Evolutionary conservation across 2,329 filamentous ascomycete genomes (phyloP), one percentile per base, ranked within the genome.

Genomic region (Gaeumannomyces sp.): DNA sequence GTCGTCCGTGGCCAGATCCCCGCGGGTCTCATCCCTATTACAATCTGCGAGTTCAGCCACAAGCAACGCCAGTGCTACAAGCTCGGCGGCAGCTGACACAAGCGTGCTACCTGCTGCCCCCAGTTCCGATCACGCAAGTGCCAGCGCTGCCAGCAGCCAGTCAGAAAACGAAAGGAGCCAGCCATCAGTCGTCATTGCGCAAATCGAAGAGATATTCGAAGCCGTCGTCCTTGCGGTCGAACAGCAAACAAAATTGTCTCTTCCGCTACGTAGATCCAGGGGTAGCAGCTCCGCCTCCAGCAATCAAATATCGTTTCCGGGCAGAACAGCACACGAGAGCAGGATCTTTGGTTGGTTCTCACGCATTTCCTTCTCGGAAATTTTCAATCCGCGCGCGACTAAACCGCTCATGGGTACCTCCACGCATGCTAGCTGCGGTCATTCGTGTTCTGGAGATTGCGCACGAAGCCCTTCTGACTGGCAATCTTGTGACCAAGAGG

Each of bases 401-500:
- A 53, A n/a, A 8, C 22, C 22, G 13, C 35, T 38, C 28, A 56
- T 8, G n/a, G 4, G 25, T 14, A 14, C 31, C 14, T 31, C 29
- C 4, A 31, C 61, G 29, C 35, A 4, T 60, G 64, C 64, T 61
- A 89, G 86, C 83, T 50, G 81, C 82, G 6, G 70, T 88, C 8
- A 74, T 89, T 35, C 78, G 82, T 11, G 83, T 89, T 60, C 76
- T 90, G 14, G 82, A 87, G 68, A 69, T 87, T 2, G 81, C 83
- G 0, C 86, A 87, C 67, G 81, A 85, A 69, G 85, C 86, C 3
- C 75, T 89, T 1, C 75, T 83, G 0, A 79, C 81, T 0, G 84
- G 82, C 1, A 79, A 76, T 11, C 70, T 85, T 3, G 78, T 87
- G 27, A 89, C 87, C 2, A 90, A 89, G 74, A 84, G 87, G 86